Conservation (phyloP, 306 rosid genomes). For the Casuarina glauca region DNA sequence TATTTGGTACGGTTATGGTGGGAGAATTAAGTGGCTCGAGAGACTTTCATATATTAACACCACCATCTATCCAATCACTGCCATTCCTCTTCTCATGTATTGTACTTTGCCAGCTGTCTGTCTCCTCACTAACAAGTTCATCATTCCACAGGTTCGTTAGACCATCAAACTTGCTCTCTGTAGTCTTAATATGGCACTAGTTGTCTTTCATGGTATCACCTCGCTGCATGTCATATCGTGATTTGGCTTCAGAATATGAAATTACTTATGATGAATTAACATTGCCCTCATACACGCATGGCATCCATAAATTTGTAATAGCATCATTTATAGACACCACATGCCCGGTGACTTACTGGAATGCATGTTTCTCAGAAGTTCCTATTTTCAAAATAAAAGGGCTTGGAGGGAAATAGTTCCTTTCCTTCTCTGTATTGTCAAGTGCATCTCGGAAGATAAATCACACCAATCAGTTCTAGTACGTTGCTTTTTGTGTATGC, state of each 20-base stretch:
- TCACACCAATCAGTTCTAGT: not conserved
- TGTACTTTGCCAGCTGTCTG: slow-evolving; percentile 96
- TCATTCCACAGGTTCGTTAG: slow-evolving; percentile 87
- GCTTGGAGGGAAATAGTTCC: not conserved
- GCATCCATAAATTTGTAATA: not conserved
- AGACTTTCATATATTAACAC: slow-evolving; percentile 94
- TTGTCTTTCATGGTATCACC: not conserved
- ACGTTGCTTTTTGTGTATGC: not conserved
- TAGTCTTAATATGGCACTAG: not conserved
- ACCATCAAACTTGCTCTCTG: slow-evolving; percentile 4
- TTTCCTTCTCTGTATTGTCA: not conserved
- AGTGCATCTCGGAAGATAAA: not conserved
- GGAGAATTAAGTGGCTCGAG: slow-evolving; percentile 94
- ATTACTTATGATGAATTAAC: not conserved
- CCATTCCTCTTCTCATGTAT: slow-evolving; percentile 88
- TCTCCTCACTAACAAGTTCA: slow-evolving; percentile 95
- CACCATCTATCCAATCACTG: slow-evolving; percentile 88
- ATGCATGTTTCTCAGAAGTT: not conserved
- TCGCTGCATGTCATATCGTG: not conserved
- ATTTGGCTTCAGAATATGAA: not conserved
- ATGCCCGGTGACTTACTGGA: not conserved
- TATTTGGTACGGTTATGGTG: slow-evolving; percentile 94
- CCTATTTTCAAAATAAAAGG: not conserved
- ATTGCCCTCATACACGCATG: slow-evolving; percentile 1
- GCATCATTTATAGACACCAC: not conserved